Evolutionary conservation across 352 stramenopile species (phyloP).

Genomic region (Pythium phragmiticola): DNA sequence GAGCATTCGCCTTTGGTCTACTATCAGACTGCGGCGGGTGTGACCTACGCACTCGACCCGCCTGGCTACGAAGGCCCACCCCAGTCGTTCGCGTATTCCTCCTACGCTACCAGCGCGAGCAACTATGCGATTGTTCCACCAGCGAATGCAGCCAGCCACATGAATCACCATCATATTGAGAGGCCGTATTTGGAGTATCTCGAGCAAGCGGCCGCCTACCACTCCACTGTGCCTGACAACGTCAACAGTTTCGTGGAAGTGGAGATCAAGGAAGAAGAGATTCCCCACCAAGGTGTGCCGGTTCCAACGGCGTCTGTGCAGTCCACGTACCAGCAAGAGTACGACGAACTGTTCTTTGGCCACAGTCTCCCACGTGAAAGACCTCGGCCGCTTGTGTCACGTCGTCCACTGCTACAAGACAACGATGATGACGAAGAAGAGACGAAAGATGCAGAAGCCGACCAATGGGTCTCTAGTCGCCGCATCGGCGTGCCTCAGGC

Average conservation of each 20-base stretch:
- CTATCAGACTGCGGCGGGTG: not conserved
- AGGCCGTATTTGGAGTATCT: not conserved
- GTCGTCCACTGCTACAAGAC: not conserved
- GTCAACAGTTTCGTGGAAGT: not conserved
- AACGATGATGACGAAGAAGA: not conserved
- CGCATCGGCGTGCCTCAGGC: conserved; percentile 5
- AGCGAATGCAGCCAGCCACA: too few species aligned
- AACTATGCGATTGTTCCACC: not conserved
- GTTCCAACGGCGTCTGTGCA: not conserved
- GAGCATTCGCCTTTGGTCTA: not conserved
- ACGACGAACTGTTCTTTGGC: conserved; percentile 15
- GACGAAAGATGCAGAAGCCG: not conserved
- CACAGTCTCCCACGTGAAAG: not conserved
- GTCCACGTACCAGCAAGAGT: not conserved
- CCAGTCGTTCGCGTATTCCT: not conserved
- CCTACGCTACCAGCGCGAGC: not conserved
- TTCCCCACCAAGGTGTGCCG: not conserved
- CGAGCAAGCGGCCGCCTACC: not conserved
- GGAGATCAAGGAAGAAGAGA: not conserved
- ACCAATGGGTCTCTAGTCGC: conserved; percentile 22
- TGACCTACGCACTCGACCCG: not conserved
- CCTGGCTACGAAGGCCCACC: not conserved
- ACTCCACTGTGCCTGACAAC: not conserved
- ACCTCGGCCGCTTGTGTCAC: not conserved
- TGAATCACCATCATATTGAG: not conserved